Percentiles rank a stretch among this genome's conserved stretches.
Evolutionary conservation across 1,284 basidiomycete species (phyloP).

Genomic region (Ceratobasidium papillatum): DNA sequence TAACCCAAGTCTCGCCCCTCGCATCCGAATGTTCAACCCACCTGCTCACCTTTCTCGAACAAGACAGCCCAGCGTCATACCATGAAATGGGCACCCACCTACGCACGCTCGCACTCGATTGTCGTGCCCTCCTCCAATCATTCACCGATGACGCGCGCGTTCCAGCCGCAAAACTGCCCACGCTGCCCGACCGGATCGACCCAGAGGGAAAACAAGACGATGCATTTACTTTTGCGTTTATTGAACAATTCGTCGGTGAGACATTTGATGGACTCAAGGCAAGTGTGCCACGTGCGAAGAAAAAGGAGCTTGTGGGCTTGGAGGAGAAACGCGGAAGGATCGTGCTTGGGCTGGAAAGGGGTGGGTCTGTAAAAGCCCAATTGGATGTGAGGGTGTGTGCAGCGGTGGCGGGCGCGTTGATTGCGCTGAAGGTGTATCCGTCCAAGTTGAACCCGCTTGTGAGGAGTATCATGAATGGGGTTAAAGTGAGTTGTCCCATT

Average conservation of each 20-base stretch:
- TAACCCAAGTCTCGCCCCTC: slow-evolving; percentile 58
- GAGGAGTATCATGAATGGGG: slow-evolving; percentile 96
- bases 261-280: slow-evolving; percentile 82
- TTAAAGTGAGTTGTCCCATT: slow-evolving; percentile 72
- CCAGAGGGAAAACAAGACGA: slow-evolving; percentile 65
- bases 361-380: slow-evolving; percentile 83
- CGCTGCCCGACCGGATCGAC: slow-evolving; percentile 81
- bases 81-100: slow-evolving; percentile 91
- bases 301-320: slow-evolving; percentile 77
- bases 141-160: slow-evolving; percentile 90
- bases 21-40: slow-evolving; percentile 72
- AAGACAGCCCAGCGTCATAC: slow-evolving; percentile 73
- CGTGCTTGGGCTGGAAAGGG: slow-evolving; percentile 81
- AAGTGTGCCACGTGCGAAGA: slow-evolving; percentile 75
- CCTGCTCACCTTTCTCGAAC: slow-evolving; percentile 78
- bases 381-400: slow-evolving; percentile 91
- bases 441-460: slow-evolving; percentile 97
- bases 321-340: slow-evolving; percentile 81
- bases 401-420: slow-evolving; percentile 89
- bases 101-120: slow-evolving; percentile 82
- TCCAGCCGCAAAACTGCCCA: slow-evolving; percentile 79
- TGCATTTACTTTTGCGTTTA: slow-evolving; percentile 84
- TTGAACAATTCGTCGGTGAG: slow-evolving; percentile 72
- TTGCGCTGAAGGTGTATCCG: slow-evolving; percentile 84
- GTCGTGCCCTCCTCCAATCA: slow-evolving; percentile 77